Conservation (phyloP, 1,284 basidiomycete genomes). For the Cutaneotrichosporon cyanovorans region DNA sequence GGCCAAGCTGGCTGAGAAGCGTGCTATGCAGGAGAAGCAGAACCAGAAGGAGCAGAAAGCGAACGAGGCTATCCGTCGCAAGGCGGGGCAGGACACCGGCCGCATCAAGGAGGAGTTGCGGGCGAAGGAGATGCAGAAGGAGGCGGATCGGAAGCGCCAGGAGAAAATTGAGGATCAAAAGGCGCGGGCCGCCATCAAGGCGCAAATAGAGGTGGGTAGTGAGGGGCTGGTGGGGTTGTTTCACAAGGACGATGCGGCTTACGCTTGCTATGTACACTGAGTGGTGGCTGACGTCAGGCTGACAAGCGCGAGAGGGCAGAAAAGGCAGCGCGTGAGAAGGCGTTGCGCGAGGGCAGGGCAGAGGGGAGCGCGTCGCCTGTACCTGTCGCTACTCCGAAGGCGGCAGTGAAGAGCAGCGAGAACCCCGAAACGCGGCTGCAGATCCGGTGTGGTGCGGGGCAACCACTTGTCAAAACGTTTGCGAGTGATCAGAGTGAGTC, state of each 20-base stretch:
- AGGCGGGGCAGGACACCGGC: conserved; percentile 72
- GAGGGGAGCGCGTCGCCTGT: conserved; percentile 35
- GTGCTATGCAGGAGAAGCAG: conserved; percentile 57
- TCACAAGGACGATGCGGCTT: too few relatives aligned
- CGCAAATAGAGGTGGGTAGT: conserved; percentile 75
- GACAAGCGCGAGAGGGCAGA: conserved; percentile 84
- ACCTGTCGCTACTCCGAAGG: conserved; percentile 35
- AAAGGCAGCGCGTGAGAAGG: conserved; percentile 79
- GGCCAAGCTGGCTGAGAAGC: conserved; percentile 69
- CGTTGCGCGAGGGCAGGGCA: conserved; percentile 62
- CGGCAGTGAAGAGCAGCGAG: conserved; percentile 57
- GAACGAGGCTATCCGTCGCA: conserved; percentile 72
- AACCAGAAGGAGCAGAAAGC: conserved; percentile 64
- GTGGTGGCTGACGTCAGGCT: conserved; percentile 44
- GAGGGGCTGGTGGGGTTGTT: too few relatives aligned
- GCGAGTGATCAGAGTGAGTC: conserved; percentile 56
- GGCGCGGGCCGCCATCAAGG: conserved; percentile 74
- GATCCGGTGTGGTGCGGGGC: conserved; percentile 70
- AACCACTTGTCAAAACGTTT: conserved; percentile 70
- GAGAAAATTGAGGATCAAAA: conserved; percentile 80
- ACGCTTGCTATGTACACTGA: background rate
- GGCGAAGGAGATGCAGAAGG: conserved; percentile 69
- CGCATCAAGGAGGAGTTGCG: conserved; percentile 69
- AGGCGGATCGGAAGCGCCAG: conserved; percentile 66
- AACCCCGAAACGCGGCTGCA: conserved; percentile 73